phyloP scores from a whole-genome alignment of 2,329 filamentous ascomycete species.

The Neonectria neomacrospora region DNA sequence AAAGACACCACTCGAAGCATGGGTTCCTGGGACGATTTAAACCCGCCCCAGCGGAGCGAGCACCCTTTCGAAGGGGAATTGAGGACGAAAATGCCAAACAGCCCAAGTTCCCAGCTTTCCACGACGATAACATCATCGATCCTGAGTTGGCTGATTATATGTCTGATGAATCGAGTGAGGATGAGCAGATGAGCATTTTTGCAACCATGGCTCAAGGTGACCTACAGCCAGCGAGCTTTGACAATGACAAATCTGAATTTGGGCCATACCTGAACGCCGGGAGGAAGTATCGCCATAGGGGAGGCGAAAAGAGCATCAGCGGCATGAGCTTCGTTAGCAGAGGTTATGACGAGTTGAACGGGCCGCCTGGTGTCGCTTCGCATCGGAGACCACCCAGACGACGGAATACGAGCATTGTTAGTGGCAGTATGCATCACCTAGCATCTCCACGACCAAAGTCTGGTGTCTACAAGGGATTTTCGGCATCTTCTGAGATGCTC shows the following conservation, averaged over 20 bases:
- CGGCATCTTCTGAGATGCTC: slow-evolving; percentile 63
- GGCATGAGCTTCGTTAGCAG: slow-evolving; percentile 76
- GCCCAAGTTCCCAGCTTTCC: slow-evolving; percentile 85
- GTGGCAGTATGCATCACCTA: slow-evolving; percentile 73
- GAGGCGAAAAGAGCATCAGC: slow-evolving; percentile 79
- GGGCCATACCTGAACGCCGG: slow-evolving; percentile 77
- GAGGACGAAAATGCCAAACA: slow-evolving; percentile 74
- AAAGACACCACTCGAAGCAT: slow-evolving; percentile 87
- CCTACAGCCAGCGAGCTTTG: slow-evolving; percentile 71
- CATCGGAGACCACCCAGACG: slow-evolving; percentile 73
- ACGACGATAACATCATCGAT: slow-evolving; percentile 98
- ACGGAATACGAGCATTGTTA: slow-evolving; percentile 86
- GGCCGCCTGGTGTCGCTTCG: slow-evolving; percentile 66
- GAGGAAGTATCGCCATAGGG: slow-evolving; percentile 79
- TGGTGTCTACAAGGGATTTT: slow-evolving; percentile 66
- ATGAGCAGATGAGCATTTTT: slow-evolving; percentile 90
- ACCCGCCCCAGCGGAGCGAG: slow-evolving; percentile 77
- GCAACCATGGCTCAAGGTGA: slow-evolving; percentile 76
- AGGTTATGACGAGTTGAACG: slow-evolving; percentile 68
- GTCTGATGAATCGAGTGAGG: slow-evolving; percentile 93
- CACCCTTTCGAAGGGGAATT: slow-evolving; percentile 82
- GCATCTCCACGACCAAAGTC: slow-evolving; percentile 77
- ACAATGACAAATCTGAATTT: slow-evolving; percentile 79
- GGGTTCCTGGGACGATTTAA: slow-evolving; percentile 84
- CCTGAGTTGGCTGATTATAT: slow-evolving; percentile 95